Base-by-base conservation (phyloP, 805 yeast genomes). In the Peterozyma xylosa region DNA sequence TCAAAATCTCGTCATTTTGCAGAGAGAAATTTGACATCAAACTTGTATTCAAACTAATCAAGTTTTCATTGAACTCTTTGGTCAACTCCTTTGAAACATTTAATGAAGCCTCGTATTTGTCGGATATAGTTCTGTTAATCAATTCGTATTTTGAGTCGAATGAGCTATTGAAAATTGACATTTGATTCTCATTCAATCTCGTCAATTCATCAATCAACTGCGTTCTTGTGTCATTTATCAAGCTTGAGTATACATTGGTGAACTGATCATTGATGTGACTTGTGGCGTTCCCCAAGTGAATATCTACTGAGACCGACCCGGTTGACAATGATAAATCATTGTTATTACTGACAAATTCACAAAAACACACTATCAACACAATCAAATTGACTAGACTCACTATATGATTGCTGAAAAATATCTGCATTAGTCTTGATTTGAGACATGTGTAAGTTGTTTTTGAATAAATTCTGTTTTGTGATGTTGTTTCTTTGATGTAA, bases 371-470 rank as follows among this genome's bases (percentile, higher is more conserved):
- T 15, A 7, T 15, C 21, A 11, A 30, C 11, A 6, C n/a, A 16
- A 11, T 13, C 17, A 21, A 21, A 4, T n/a, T 39, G 17, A 18
- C 18, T 36, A 39, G 32, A 29, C 42, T 32, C 21, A 40, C 30
- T 9, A n/a, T 30, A 10, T 33, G 21, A 10, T 5, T 11, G 11
- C 17, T n/a, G 9, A 34, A 33, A 9, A 43, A 14, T 9, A 35
- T 15, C 13, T 41, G 36, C 13, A 36, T n/a, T 30, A 43, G 18
- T 34, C 46, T 27, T n/a, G 42, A 16, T 35, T 35, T 38, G 2
- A 43, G 27, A 30, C 46, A 39, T 11, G 36, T 13, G 16, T 43
- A 43, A 7, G 46, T 42, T 9, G 46, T 43, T 10, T 14, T n/a
- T n/a, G 16, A 16, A 30, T 42, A 9, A 11, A 38, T 38, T 34